Evolutionary conservation across 139 green algal species (phyloP), one percentile per base, ranked within the genome.

Genomic region (Coccomyxa sp.): DNA sequence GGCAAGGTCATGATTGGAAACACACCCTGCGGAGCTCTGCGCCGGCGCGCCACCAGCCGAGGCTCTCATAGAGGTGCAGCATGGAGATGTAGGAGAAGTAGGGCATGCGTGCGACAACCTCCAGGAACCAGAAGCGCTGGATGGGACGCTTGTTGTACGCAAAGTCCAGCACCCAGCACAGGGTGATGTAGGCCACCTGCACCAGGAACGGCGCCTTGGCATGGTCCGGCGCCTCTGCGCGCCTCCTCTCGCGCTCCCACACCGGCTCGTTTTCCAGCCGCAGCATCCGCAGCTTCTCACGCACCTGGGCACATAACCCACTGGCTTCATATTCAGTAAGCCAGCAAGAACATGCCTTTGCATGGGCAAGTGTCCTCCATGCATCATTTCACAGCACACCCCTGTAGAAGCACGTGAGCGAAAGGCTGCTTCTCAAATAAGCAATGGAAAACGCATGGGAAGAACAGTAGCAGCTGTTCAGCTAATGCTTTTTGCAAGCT

Each of bases 41-140:
- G 66, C 94, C 94, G 23, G 91, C 92, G 13, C 94, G 88, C 94
- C 93, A 98, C 95, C 93, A 96, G 84, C 95, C 95, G 18, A 98
- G 86, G n/a, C 83, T 89, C 89, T 97, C 94, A 84, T 97, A 97
- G 30, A 98, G 84, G 88, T 98, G 96, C 86, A 98, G 91, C 90
- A 97, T 95, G 76, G 91, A 95, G 87, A 98, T 97, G 89, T 96
- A 99, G 76, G 89, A 93, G 87, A 99, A 98, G 91, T 99, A 99
- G 0, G 96, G 96, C 92, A 99, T 98, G 79, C 96, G 91, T 0
- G 96, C 95, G 38, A 97, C 92, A 0, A 88, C 94, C 89, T 99
- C 96, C 75, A 99, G 85, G 80, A 99, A 94, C 96, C 96, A 99
- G 86, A 96, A 96, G 57, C 87, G 83, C 85, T 94, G 90, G 80